phyloP scores from a whole-genome alignment of 768 basidiomycete genomes.

The Psilocybe subaeruginosa region DNA sequence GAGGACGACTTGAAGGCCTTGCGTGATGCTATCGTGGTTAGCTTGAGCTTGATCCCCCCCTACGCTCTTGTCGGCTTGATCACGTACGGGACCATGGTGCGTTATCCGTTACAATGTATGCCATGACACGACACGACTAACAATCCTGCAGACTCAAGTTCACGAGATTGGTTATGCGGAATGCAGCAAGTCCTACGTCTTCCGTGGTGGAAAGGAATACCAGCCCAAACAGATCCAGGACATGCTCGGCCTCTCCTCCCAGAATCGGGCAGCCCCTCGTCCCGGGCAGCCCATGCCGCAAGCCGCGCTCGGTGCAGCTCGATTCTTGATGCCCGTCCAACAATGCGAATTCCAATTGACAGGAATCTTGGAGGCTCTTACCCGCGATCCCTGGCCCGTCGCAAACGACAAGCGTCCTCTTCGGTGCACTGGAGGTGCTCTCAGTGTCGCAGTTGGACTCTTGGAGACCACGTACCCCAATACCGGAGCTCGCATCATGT shows the following conservation, averaged over 20 bases:
- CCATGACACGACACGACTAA: conserved; percentile 55
- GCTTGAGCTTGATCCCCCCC: conserved; percentile 90
- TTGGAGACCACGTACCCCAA: conserved; percentile 96
- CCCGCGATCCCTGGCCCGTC: conserved; percentile 96
- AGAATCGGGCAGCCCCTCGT: conserved; percentile 82
- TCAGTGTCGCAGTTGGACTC: conserved; percentile 91
- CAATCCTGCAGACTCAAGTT: conserved; percentile 87
- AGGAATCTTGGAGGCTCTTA: conserved; percentile 84
- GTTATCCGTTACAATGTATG: conserved; percentile 28
- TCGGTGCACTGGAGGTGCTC: conserved; percentile 93
- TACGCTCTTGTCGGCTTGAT: conserved; percentile 95
- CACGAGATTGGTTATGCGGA: conserved; percentile 97
- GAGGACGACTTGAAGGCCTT: conserved; percentile 96
- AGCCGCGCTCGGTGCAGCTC: conserved; percentile 81
- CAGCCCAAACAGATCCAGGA: conserved; percentile 96
- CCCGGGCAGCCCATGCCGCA: conserved; percentile 87
- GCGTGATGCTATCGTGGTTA: conserved; percentile 91
- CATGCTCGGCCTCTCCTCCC: conserved; percentile 89
- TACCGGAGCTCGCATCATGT: conserved; percentile 94
- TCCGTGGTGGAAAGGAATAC: conserved; percentile 98
- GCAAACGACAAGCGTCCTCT: conserved; percentile 91
- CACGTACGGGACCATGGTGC: conserved; percentile 96
- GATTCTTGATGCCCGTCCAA: conserved; percentile 90
- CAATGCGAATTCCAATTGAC: conserved; percentile 98
- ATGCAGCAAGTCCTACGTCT: conserved; percentile 98